A percentile compares a stretch with the other conserved stretches of the same genome.
Evolutionary conservation across 2,329 filamentous ascomycete species (phyloP).

Genomic region (Cercospora sesami): DNA sequence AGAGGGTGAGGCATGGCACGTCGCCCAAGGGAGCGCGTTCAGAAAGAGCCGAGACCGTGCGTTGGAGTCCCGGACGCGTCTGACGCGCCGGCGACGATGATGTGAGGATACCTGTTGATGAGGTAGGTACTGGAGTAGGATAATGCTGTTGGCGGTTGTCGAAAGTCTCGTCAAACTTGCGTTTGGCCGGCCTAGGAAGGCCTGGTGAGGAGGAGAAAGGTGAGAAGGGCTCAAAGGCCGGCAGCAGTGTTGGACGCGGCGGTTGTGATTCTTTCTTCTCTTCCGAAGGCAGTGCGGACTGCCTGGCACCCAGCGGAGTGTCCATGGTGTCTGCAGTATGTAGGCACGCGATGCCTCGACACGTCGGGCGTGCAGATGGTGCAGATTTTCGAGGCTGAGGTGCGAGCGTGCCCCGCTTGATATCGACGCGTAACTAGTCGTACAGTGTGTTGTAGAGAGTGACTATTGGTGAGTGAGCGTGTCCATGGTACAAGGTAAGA

Average conservation of each 20-base stretch:
- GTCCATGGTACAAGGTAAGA: constrained; percentile 19
- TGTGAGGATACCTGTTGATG: constrained; percentile 85
- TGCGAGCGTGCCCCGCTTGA: constrained; percentile 19
- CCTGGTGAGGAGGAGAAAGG: constrained; percentile 74
- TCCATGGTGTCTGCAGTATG: constrained; percentile 31
- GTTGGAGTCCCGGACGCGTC: constrained; percentile 55
- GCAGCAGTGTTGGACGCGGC: constrained; percentile 64
- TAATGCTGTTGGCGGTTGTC: constrained; percentile 63
- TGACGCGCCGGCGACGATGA: constrained; percentile 71
- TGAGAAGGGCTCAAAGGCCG: constrained; percentile 63
- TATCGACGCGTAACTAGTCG: constrained; percentile 19
- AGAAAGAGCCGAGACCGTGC: constrained; percentile 64
- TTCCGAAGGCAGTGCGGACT: constrained; percentile 22
- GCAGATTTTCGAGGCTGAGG: constrained; percentile 22
- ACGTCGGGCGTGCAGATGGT: constrained; percentile 16
- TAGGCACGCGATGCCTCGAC: constrained; percentile 26
- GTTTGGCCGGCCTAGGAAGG: constrained; percentile 67
- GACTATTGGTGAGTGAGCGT: constrained; percentile 15
- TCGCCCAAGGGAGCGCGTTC: constrained; percentile 81
- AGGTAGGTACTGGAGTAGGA: constrained; percentile 90
- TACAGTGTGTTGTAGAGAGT: constrained; percentile 14
- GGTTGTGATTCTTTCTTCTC: constrained; percentile 26
- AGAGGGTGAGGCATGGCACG: constrained; percentile 79
- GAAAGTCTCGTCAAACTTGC: constrained; percentile 57
- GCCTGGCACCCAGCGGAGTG: constrained; percentile 20